Evolutionary conservation across 2,329 filamentous ascomycete genomes (phyloP).

Genomic region (Calonectria fujianensis): DNA sequence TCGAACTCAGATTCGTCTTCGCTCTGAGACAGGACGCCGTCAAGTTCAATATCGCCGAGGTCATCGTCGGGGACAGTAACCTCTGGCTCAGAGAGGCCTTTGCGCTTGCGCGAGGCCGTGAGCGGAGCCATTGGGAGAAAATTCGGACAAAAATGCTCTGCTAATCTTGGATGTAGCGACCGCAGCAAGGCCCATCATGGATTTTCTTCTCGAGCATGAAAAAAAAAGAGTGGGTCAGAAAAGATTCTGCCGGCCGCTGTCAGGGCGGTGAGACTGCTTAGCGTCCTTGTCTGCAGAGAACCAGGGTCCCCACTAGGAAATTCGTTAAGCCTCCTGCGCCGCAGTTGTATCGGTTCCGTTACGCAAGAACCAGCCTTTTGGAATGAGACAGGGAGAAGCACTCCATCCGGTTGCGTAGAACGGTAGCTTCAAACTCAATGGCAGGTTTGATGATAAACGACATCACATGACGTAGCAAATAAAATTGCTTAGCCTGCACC

Average conservation of each 20-base stretch:
- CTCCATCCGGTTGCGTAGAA: slow-evolving; percentile 1
- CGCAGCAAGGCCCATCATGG: slow-evolving; percentile 3
- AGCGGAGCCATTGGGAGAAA: slow-evolving; percentile 49
- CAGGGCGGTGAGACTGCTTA: slow-evolving; percentile 13
- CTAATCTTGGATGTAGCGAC: slow-evolving; percentile 1
- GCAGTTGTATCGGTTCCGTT: slow-evolving; percentile 23
- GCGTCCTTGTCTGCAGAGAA: slow-evolving; percentile 2
- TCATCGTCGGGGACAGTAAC: slow-evolving; percentile 46
- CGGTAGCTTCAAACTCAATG: not conserved
- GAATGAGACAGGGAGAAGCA: slow-evolving; percentile 8
- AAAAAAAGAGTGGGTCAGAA: slow-evolving; percentile 30
- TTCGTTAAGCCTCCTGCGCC: slow-evolving; percentile 17
- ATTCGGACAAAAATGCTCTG: slow-evolving; percentile 1
- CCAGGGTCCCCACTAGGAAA: slow-evolving; percentile 6
- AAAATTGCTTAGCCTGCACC: not conserved
- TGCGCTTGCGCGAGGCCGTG: slow-evolving; percentile 51
- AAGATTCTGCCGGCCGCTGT: slow-evolving; percentile 3
- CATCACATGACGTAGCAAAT: not conserved
- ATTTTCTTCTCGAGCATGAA: slow-evolving; percentile 25
- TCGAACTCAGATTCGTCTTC: slow-evolving; percentile 72
- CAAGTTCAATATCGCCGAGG: slow-evolving; percentile 69
- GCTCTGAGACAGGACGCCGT: slow-evolving; percentile 74
- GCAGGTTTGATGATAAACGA: not conserved
- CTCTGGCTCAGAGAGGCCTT: slow-evolving; percentile 45
- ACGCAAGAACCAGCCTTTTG: slow-evolving; percentile 8